phyloP scores from a whole-genome alignment of 805 yeast genomes.

The Kregervanrija delftensis region DNA sequence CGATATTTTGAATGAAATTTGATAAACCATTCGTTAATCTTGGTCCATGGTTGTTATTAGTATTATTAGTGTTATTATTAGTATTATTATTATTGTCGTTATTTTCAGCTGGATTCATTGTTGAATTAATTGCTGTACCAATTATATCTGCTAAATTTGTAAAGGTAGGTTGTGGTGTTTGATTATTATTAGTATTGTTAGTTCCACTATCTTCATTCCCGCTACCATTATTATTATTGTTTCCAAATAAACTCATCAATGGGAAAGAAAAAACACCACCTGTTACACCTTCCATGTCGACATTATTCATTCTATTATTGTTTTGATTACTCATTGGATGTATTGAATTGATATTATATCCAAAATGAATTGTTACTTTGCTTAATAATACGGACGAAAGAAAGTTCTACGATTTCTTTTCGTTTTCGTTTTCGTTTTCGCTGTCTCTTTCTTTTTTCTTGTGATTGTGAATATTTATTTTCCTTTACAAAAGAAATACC shows the following conservation, averaged over 20 bases:
- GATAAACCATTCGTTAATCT: neutral
- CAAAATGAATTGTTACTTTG: neutral
- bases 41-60: neutral
- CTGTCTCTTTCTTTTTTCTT: neutral
- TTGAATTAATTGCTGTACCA: neutral
- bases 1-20: neutral
- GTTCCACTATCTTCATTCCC: neutral
- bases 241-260: neutral
- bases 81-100: neutral
- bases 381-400: neutral
- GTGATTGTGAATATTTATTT: neutral
- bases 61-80: neutral
- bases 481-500: too few species aligned
- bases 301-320: neutral
- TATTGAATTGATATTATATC: too few species aligned
- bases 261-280: slow-evolving; percentile 1
- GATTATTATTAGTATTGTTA: neutral
- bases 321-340: neutral
- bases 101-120: neutral
- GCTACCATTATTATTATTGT: neutral
- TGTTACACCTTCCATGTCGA: neutral
- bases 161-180: neutral
- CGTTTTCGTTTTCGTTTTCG: neutral
- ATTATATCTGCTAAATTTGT: slow-evolving; percentile 2
- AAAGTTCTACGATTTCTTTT: neutral